Evolutionary conservation across 768 basidiomycete genomes (phyloP), one percentile per base, ranked within the genome.

Genomic region (Kwoniella sp.): DNA sequence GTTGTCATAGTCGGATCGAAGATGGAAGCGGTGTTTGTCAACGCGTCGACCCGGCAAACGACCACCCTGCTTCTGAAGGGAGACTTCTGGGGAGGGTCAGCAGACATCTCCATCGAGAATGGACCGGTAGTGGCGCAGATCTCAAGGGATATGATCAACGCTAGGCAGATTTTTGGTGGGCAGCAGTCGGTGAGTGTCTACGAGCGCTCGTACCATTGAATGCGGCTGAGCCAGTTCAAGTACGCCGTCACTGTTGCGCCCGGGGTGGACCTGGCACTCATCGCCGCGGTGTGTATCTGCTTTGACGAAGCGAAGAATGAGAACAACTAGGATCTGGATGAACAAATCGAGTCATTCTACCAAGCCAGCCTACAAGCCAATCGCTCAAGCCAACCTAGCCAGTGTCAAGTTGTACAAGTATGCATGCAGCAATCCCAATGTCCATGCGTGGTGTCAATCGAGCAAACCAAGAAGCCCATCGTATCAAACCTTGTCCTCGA

Each of bases 261-360:
- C 1, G 64, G 66, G 1, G 71, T 74, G 3, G 70, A 73, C 45
- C 57, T 72, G 14, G 60, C 67, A 1, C 58, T 74, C 10, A 66
- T 73, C 17, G 62, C 69, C 11, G 73, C 68, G 4, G 60, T 73
- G 43, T 68, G 66, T 38, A 69, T 74, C 47, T 73, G 67, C 46
- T 63, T 74, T 46, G 71, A 67, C 34, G 62, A 67, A 41, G 46
- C 51, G 14, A n/a, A n/a, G n/a, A n/a, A n/a, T n/a, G n/a, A n/a
- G n/a, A n/a, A n/a, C n/a, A n/a, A 46, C n/a, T n/a, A n/a, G n/a
- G n/a, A n/a, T n/a, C n/a, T n/a, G n/a, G n/a, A n/a, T n/a, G n/a
- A n/a, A n/a, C n/a, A n/a, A n/a, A n/a, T n/a, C n/a, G n/a, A n/a
- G n/a, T n/a, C n/a, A n/a, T n/a, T n/a, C n/a, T n/a, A n/a, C n/a